Percentiles rank a stretch among this genome's conserved stretches.
These are phyloP conservation scores for Phylloporus rhodoxanthus DNA, from an alignment of 768 basidiomycete genomes.

Conservation along the genomic window DNA sequence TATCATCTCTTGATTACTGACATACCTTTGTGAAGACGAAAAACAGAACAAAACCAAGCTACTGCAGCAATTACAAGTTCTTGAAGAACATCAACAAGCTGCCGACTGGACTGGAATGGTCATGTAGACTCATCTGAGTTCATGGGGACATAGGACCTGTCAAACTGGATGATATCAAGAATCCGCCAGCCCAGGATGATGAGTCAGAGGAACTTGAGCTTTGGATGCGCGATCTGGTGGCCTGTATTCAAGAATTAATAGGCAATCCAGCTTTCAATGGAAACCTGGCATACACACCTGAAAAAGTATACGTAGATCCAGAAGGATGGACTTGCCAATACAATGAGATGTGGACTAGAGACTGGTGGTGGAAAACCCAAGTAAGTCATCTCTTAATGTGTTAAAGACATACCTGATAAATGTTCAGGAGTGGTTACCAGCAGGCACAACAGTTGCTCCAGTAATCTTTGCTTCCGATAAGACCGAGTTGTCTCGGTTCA, in stretches of 20 bases:
- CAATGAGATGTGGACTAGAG: slow-evolving; percentile 9
- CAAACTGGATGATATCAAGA: too few species aligned
- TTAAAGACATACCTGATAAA: background rate
- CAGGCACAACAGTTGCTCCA: background rate
- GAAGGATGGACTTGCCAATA: background rate
- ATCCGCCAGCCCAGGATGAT: too few species aligned
- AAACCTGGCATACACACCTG: background rate
- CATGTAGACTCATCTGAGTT: background rate
- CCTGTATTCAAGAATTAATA: slow-evolving; percentile 28
- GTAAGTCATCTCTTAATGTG: background rate
- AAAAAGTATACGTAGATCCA: background rate
- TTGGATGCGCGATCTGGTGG: slow-evolving; percentile 29
- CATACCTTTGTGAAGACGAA: background rate
- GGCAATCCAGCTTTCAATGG: slow-evolving; percentile 15
- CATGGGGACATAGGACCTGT: background rate
- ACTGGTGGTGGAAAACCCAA: slow-evolving; percentile 11
- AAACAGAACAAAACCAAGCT: background rate
- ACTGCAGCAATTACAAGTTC: background rate
- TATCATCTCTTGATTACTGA: too few species aligned
- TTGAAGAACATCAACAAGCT: background rate
- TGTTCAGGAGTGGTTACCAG: background rate
- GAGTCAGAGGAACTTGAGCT: slow-evolving; percentile 21
- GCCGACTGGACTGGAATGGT: background rate
- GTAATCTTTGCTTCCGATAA: background rate
- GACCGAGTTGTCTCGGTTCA: background rate